phyloP scores from a whole-genome alignment of 108 stramenopile species.

The Cyclotella distinguenda region DNA sequence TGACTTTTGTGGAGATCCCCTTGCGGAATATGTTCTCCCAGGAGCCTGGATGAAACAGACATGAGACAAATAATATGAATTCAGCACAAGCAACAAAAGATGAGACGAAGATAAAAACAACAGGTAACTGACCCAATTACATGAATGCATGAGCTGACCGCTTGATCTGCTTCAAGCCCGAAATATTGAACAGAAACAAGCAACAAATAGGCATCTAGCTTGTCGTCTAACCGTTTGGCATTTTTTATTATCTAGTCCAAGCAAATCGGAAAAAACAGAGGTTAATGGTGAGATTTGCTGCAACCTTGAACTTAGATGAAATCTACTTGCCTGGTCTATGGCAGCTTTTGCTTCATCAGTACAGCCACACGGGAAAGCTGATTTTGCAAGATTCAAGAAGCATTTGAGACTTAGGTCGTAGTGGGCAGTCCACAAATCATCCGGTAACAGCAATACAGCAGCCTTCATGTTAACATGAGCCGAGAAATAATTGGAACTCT shows the following conservation, averaged over 20 bases:
- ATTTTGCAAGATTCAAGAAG: neutral
- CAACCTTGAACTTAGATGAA: neutral
- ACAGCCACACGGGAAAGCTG: conserved; percentile 7
- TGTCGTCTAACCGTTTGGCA: conserved; percentile 4
- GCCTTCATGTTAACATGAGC: conserved; percentile 22
- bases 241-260: conserved; percentile 4
- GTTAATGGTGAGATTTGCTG: neutral
- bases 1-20: neutral
- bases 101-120: too few relatives aligned
- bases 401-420: conserved; percentile 16
- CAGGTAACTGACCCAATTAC: neutral
- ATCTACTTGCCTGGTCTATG: neutral
- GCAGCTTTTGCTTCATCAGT: conserved; percentile 9
- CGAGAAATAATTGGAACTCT: conserved; percentile 21
- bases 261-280: neutral
- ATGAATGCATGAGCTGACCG: neutral
- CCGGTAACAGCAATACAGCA: conserved; percentile 10
- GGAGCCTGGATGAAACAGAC: too few relatives aligned
- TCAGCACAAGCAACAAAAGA: too few relatives aligned
- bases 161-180: neutral
- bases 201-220: conserved; percentile 15
- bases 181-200: neutral
- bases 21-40: conserved; percentile 32
- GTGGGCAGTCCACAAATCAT: conserved; percentile 13
- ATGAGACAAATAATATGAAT: too few relatives aligned